Percentiles rank a stretch among this genome's conserved stretches.
Evolutionary conservation across 2,329 filamentous ascomycete genomes (phyloP).

Genomic region (Fusarium clavum): DNA sequence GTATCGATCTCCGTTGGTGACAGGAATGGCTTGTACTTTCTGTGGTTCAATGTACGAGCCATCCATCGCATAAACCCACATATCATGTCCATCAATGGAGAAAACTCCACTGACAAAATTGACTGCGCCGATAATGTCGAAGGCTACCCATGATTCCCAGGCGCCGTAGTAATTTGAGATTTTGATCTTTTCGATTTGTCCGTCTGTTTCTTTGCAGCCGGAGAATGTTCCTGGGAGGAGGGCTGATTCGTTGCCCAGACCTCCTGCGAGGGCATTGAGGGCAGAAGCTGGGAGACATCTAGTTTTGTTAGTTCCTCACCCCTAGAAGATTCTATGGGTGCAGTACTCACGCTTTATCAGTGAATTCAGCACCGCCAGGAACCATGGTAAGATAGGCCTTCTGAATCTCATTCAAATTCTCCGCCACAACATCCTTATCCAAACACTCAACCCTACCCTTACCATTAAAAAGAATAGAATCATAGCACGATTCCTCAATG

Average conservation of each 20-base stretch:
- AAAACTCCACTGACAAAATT: slow-evolving; percentile 58
- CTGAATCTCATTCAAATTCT: slow-evolving; percentile 51
- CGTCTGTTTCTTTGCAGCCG: slow-evolving; percentile 61
- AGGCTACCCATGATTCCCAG: slow-evolving; percentile 58
- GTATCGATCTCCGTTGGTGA: slow-evolving; percentile 65
- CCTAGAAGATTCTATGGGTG: too few species aligned
- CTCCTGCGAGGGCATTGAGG: slow-evolving; percentile 52
- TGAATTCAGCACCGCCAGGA: slow-evolving; percentile 49
- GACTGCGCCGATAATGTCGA: slow-evolving; percentile 66
- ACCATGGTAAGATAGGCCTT: slow-evolving; percentile 45
- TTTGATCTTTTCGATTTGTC: slow-evolving; percentile 57
- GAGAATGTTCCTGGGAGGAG: slow-evolving; percentile 59
- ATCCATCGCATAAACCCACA: slow-evolving; percentile 67
- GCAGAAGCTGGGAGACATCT: slow-evolving; percentile 51
- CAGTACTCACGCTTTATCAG: slow-evolving; percentile 57
- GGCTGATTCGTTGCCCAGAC: slow-evolving; percentile 49
- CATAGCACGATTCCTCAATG: slow-evolving; percentile 67
- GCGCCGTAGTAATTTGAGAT: slow-evolving; percentile 50
- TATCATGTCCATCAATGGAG: slow-evolving; percentile 64
- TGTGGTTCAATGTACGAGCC: slow-evolving; percentile 65
- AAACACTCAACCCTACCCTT: slow-evolving; percentile 67
- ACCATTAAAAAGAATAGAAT: slow-evolving; percentile 71
- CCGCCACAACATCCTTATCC: slow-evolving; percentile 56
- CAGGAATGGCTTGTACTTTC: slow-evolving; percentile 58
- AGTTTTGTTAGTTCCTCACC: too few species aligned